phyloP scores from a whole-genome alignment of 140 eudicot genomes.

The Flaveria floridana region DNA sequence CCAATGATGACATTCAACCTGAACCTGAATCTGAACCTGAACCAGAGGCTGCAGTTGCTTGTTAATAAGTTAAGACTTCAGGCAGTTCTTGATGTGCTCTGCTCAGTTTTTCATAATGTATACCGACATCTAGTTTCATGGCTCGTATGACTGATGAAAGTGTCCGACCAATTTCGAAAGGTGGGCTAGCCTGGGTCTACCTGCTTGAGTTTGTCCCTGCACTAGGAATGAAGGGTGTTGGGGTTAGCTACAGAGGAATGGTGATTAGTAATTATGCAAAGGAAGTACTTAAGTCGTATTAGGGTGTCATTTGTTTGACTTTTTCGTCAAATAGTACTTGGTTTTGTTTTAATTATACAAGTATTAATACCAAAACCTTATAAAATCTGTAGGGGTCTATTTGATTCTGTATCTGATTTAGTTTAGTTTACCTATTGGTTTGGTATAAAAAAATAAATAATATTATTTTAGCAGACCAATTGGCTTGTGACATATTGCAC shows the following conservation, averaged over 20 bases:
- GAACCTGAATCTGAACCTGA: constrained; percentile 23
- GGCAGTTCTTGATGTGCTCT: neutral
- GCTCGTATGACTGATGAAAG: constrained; percentile 24
- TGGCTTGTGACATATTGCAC: too few species aligned
- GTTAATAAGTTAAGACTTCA: constrained; percentile 14
- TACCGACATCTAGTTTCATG: constrained; percentile 16
- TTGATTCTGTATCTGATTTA: too few species aligned
- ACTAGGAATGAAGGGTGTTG: constrained; percentile 20
- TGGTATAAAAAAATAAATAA: too few species aligned
- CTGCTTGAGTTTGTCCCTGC: neutral
- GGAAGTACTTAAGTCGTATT: constrained; percentile 3
- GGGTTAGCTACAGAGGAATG: constrained; percentile 2
- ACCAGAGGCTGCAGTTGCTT: constrained; percentile 37
- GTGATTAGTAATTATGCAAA: constrained; percentile 17
- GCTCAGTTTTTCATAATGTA: constrained; percentile 16
- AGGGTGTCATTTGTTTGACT: constrained; percentile 9
- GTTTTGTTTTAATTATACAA: neutral
- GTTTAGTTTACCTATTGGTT: too few species aligned
- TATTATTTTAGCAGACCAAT: too few species aligned
- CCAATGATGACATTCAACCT: constrained; percentile 35
- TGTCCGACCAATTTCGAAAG: constrained; percentile 21
- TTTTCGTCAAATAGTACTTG: neutral
- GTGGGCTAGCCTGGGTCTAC: neutral
- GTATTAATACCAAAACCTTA: too few species aligned
- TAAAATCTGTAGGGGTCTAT: too few species aligned